Evolutionary conservation across 805 yeast genomes (phyloP).

Genomic region (Clavispora fructus): DNA sequence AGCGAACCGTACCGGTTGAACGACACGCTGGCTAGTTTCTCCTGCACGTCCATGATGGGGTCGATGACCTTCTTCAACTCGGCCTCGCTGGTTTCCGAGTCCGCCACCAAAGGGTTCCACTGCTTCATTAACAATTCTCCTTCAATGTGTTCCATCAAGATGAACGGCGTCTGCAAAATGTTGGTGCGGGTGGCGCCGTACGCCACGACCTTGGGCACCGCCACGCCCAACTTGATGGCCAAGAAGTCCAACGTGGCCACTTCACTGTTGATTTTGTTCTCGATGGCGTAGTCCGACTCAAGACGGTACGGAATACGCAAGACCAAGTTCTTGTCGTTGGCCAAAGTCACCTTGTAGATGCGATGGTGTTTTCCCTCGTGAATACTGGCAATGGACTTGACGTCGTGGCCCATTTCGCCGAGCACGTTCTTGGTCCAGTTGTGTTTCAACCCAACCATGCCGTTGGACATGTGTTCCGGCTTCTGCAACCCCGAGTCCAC

Average conservation of each 20-base stretch:
- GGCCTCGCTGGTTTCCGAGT: slow-evolving; percentile 42
- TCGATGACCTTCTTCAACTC: slow-evolving; percentile 57
- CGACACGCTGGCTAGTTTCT: slow-evolving; percentile 46
- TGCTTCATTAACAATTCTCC: slow-evolving; percentile 82
- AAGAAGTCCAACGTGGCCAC: slow-evolving; percentile 91
- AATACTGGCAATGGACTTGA: slow-evolving; percentile 70
- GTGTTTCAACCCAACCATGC: slow-evolving; percentile 42
- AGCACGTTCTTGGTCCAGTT: slow-evolving; percentile 40
- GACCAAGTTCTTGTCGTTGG: slow-evolving; percentile 56
- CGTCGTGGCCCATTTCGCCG: slow-evolving; percentile 41
- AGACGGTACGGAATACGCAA: slow-evolving; percentile 83
- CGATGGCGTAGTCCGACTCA: slow-evolving; percentile 59
- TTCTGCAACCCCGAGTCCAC: slow-evolving; percentile 20
- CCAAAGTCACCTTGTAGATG: slow-evolving; percentile 67
- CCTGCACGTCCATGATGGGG: slow-evolving; percentile 67
- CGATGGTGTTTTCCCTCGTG: slow-evolving; percentile 96
- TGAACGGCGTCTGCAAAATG: slow-evolving; percentile 66
- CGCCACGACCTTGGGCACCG: slow-evolving; percentile 69
- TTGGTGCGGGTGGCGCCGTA: slow-evolving; percentile 62
- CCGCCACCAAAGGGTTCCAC: slow-evolving; percentile 81
- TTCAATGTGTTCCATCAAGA: slow-evolving; percentile 71
- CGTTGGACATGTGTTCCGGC: slow-evolving; percentile 38
- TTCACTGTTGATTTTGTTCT: slow-evolving; percentile 74
- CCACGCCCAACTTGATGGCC: slow-evolving; percentile 54
- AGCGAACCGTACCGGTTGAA: slow-evolving; percentile 79